Percentiles rank a stretch among this genome's conserved stretches.
Evolutionary conservation across 2,329 filamentous ascomycete species (phyloP).

Genomic region (Aureobasidium zeae): DNA sequence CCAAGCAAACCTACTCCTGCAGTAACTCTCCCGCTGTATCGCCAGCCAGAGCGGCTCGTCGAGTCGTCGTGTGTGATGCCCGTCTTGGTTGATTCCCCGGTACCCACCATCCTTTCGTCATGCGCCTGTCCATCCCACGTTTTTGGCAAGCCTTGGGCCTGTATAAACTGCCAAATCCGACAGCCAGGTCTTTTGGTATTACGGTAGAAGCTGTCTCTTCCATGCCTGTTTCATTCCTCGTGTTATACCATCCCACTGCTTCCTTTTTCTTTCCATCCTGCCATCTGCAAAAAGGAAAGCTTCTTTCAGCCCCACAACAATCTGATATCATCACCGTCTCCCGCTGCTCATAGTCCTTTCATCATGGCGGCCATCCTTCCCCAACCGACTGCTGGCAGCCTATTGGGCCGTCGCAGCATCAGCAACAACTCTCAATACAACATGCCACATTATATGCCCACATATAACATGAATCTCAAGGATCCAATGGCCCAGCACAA

Average conservation of each 20-base stretch:
- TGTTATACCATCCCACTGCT: conserved; percentile 10
- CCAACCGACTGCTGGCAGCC: conserved; percentile 5
- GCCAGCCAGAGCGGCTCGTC: conserved; percentile 13
- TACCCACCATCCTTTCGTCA: conserved; percentile 15
- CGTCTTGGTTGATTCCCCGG: conserved; percentile 2
- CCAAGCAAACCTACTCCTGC: background rate
- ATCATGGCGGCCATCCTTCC: conserved; percentile 5
- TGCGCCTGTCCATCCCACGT: conserved; percentile 15
- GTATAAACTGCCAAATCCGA: conserved; percentile 14
- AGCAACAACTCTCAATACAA: conserved; percentile 2
- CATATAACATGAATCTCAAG: conserved; percentile 10
- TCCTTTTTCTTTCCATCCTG: background rate
- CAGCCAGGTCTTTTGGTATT: conserved; percentile 14
- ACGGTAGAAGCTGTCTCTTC: conserved; percentile 6
- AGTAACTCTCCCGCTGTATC: conserved; percentile 10
- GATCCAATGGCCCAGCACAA: conserved; percentile 1
- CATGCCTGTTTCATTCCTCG: conserved; percentile 2
- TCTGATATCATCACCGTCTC: background rate
- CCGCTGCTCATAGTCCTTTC: background rate
- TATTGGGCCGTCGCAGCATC: conserved; percentile 4
- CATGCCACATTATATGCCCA: conserved; percentile 6
- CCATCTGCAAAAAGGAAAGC: conserved; percentile 1
- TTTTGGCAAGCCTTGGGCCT: background rate
- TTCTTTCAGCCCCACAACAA: conserved; percentile 9
- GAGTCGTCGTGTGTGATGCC: conserved; percentile 13